Evolutionary conservation across 2,329 filamentous ascomycete genomes (phyloP).

Genomic region (Xylaria sp.): DNA sequence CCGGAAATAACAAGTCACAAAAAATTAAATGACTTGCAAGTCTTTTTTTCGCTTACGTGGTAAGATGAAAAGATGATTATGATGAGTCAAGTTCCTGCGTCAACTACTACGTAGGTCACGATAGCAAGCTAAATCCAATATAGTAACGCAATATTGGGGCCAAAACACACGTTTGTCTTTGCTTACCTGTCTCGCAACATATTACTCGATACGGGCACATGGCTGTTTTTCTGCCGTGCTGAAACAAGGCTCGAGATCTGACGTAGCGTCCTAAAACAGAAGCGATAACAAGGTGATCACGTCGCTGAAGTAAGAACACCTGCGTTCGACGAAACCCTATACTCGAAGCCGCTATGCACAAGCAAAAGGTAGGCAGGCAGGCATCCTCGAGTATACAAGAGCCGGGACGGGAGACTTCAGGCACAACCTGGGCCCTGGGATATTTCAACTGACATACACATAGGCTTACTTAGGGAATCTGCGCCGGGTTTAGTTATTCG

Average conservation of each 20-base stretch:
- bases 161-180: neutral
- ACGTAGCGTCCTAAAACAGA: neutral
- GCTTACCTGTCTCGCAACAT: slow-evolving; percentile 10
- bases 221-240: neutral
- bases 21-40: neutral
- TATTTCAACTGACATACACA: neutral
- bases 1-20: neutral
- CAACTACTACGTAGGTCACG: neutral
- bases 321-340: neutral
- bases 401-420: neutral
- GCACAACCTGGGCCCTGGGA: neutral
- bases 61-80: neutral
- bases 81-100: slow-evolving; percentile 7
- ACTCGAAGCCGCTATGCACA: neutral
- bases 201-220: neutral
- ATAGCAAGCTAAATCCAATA: neutral
- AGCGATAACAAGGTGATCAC: neutral
- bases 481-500: neutral
- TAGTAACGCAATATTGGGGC: neutral
- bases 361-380: too few species aligned
- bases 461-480: neutral
- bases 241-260: neutral
- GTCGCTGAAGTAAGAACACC: neutral
- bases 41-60: neutral
- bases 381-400: neutral